Conservation (phyloP, 176 grass and related monocot species). For the Lolium perenne region DNA sequence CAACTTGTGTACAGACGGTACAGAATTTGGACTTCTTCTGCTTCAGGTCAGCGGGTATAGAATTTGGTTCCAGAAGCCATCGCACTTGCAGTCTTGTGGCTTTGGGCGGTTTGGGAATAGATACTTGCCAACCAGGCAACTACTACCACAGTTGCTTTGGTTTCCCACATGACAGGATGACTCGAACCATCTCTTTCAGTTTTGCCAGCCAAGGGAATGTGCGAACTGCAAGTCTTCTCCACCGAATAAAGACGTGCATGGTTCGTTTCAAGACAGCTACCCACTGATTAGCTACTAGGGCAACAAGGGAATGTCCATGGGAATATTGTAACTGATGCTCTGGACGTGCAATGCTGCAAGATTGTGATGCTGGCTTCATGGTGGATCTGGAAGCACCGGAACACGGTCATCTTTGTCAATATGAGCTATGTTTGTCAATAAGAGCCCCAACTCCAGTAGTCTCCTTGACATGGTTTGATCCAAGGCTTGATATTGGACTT, state of each 20-base stretch:
- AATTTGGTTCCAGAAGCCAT: slow-evolving; percentile 16
- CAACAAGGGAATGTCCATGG: slow-evolving; percentile 1
- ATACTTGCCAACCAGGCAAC: background rate
- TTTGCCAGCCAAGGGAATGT: background rate
- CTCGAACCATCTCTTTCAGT: background rate
- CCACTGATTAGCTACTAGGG: background rate
- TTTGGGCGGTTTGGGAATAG: background rate
- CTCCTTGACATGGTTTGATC: too few species aligned
- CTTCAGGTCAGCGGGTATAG: slow-evolving; percentile 3
- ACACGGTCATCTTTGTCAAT: too few species aligned
- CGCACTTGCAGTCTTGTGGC: background rate
- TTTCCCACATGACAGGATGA: background rate
- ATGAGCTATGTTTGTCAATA: too few species aligned
- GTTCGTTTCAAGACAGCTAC: background rate
- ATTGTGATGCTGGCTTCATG: background rate
- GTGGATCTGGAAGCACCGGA: too few species aligned
- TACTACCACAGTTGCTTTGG: background rate
- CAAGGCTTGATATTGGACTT: too few species aligned
- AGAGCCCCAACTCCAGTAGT: too few species aligned
- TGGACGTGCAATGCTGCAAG: background rate
- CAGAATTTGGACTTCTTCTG: background rate
- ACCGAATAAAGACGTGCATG: background rate
- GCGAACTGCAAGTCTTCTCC: background rate
- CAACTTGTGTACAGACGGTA: background rate
- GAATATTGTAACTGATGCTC: background rate